A percentile compares a stretch with the other conserved stretches of the same genome.
Evolutionary conservation across 2,329 filamentous ascomycete genomes (phyloP).

Genomic region (Apiospora kogelbergensis): DNA sequence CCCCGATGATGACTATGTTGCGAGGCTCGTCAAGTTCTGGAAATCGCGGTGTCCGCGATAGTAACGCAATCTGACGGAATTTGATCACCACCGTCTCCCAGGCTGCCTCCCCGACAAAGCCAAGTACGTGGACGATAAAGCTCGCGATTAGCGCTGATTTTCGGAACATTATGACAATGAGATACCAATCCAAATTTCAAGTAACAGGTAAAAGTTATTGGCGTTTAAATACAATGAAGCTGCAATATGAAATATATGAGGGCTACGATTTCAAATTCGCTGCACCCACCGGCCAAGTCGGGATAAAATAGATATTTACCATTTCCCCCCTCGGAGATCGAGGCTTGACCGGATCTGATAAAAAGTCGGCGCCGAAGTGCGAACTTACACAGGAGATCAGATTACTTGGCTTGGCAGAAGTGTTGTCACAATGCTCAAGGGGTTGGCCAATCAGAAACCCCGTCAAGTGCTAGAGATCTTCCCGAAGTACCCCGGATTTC

Average conservation of each 20-base stretch:
- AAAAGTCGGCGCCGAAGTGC: background rate
- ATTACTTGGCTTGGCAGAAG: conserved; percentile 2
- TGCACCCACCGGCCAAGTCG: background rate
- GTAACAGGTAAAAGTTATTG: no score
- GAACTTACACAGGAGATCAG: background rate
- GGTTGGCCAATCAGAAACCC: no score
- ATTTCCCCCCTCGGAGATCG: no score
- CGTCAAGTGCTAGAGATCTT: background rate
- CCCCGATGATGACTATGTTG: conserved; percentile 57
- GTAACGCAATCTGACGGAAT: background rate
- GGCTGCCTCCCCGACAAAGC: background rate
- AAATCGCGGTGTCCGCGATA: background rate
- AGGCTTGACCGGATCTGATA: background rate
- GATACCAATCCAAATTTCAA: no score
- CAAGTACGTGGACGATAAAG: background rate
- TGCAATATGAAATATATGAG: background rate
- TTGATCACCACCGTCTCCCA: background rate
- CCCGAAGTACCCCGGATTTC: no score
- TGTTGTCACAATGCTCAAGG: no score
- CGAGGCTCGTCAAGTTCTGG: background rate
- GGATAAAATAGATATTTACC: background rate
- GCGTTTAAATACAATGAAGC: background rate
- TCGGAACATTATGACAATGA: background rate
- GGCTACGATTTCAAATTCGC: background rate
- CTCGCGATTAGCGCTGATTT: background rate